Conservation (phyloP, 192 early-diverging fungal species). For the Coemansia sp. region DNA sequence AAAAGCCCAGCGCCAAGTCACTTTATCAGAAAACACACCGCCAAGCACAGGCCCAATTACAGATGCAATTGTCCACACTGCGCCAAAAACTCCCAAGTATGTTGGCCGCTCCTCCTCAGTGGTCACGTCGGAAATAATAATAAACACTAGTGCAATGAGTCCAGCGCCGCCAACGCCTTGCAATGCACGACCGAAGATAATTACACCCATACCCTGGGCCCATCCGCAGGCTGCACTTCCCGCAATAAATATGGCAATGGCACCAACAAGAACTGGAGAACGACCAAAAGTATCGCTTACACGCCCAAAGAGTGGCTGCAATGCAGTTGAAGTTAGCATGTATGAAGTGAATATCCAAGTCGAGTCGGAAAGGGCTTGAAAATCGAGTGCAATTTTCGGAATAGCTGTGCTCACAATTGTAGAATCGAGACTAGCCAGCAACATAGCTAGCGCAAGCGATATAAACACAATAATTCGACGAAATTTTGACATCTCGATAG, state of each 20-base stretch:
- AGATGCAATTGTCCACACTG: conserved; percentile 61
- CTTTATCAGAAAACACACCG: conserved; percentile 66
- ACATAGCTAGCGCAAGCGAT: conserved; percentile 54
- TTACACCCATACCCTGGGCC: conserved; percentile 58
- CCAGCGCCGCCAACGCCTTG: conserved; percentile 69
- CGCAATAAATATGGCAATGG: conserved; percentile 55
- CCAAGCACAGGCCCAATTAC: conserved; percentile 68
- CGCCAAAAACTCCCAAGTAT: conserved; percentile 54
- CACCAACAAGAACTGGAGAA: conserved; percentile 54
- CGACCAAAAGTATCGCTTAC: conserved; percentile 84
- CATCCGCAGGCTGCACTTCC: conserved; percentile 57
- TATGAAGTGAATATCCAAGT: conserved; percentile 79
- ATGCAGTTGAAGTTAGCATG: conserved; percentile 66
- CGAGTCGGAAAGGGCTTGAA: conserved; percentile 55
- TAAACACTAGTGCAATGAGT: conserved; percentile 59
- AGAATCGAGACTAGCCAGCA: conserved; percentile 59
- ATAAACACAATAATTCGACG: conserved; percentile 31
- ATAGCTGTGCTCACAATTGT: conserved; percentile 67
- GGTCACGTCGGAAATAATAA: conserved; percentile 67
- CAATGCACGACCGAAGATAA: conserved; percentile 67
- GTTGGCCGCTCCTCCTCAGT: conserved; percentile 31
- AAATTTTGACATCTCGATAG: conserved; percentile 18
- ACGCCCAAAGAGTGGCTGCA: conserved; percentile 75
- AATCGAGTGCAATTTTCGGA: conserved; percentile 58
- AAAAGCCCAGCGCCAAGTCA: conserved; percentile 69